A percentile compares a stretch with the other conserved stretches of the same genome.
These are phyloP conservation scores for Saccharomyces hybrid DNA, from an alignment of 1,139 yeast genomes.

Conservation along the genomic window DNA sequence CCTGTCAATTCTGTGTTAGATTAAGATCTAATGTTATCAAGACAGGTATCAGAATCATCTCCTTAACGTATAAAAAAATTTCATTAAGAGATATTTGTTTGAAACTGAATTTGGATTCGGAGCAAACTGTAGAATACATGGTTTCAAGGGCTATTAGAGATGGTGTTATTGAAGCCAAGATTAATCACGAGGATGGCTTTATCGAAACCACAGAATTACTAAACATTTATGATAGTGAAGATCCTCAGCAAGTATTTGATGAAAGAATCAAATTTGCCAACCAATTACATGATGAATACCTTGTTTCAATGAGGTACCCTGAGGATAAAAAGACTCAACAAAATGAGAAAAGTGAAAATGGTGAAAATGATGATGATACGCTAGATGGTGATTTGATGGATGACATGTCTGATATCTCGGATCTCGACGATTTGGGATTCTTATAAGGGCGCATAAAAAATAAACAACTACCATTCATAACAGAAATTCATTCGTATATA, in stretches of 20 bases:
- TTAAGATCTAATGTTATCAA: slow-evolving; percentile 95
- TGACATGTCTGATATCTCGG: slow-evolving; percentile 31
- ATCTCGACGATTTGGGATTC: slow-evolving; percentile 28
- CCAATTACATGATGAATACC: slow-evolving; percentile 83
- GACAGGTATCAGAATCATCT: slow-evolving; percentile 92
- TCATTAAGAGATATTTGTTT: slow-evolving; percentile 87
- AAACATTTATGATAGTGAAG: slow-evolving; percentile 80
- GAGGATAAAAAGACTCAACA: slow-evolving; percentile 22
- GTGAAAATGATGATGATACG: slow-evolving; percentile 16
- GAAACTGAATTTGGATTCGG: slow-evolving; percentile 85
- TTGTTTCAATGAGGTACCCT: slow-evolving; percentile 93
- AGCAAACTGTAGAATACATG: slow-evolving; percentile 93
- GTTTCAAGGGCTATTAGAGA: slow-evolving; percentile 96
- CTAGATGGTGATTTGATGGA: slow-evolving; percentile 24
- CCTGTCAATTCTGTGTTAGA: slow-evolving; percentile 76
- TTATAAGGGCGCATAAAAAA: slow-evolving; percentile 49
- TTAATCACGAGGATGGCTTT: slow-evolving; percentile 84
- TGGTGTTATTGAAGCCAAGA: slow-evolving; percentile 93
- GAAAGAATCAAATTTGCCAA: slow-evolving; percentile 92
- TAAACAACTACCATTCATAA: slow-evolving; percentile 21
- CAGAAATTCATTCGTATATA: not conserved
- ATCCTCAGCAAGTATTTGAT: slow-evolving; percentile 84
- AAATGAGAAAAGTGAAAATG: slow-evolving; percentile 14
- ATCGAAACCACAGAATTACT: slow-evolving; percentile 85
- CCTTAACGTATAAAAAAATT: slow-evolving; percentile 84